phyloP scores from a whole-genome alignment of 2,329 filamentous ascomycete genomes.

The Cladosporium sp. region DNA sequence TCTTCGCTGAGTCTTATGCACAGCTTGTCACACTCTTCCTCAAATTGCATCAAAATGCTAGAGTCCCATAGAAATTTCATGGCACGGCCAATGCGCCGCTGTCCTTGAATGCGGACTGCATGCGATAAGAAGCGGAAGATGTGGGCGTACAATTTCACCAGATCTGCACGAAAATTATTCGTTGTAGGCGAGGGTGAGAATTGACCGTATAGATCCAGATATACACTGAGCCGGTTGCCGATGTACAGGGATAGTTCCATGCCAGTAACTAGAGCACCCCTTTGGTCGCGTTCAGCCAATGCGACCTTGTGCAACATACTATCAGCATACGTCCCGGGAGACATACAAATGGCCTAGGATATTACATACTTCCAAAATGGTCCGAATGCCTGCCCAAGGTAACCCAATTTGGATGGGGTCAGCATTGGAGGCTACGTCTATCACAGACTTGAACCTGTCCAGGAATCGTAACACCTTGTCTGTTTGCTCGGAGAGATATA shows the following conservation, averaged over 20 bases:
- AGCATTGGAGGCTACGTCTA: slow-evolving; percentile 4
- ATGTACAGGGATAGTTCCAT: slow-evolving; percentile 15
- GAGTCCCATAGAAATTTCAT: not conserved
- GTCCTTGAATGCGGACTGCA: slow-evolving; percentile 2
- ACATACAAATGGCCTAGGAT: not conserved
- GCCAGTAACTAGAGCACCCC: not conserved
- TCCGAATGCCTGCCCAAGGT: slow-evolving; percentile 25
- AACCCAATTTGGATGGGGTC: slow-evolving; percentile 15
- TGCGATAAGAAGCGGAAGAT: slow-evolving; percentile 15
- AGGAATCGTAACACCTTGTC: slow-evolving; percentile 2
- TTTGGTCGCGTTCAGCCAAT: slow-evolving; percentile 6
- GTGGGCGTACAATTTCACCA: slow-evolving; percentile 12
- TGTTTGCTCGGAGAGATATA: slow-evolving; percentile 1
- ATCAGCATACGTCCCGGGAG: not conserved
- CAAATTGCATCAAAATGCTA: not conserved
- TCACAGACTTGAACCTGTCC: slow-evolving; percentile 16
- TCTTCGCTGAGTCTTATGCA: slow-evolving; percentile 3
- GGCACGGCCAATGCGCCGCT: not conserved
- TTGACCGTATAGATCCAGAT: slow-evolving; percentile 9
- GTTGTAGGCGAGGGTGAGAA: not conserved
- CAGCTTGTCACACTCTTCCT: not conserved
- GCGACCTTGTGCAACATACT: not conserved
- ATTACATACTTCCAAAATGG: slow-evolving; percentile 36
- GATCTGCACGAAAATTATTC: not conserved
- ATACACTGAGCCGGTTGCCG: slow-evolving; percentile 20